Evolutionary conservation across 441 rosid genomes (phyloP).

Genomic region (Populus hybrid): DNA sequence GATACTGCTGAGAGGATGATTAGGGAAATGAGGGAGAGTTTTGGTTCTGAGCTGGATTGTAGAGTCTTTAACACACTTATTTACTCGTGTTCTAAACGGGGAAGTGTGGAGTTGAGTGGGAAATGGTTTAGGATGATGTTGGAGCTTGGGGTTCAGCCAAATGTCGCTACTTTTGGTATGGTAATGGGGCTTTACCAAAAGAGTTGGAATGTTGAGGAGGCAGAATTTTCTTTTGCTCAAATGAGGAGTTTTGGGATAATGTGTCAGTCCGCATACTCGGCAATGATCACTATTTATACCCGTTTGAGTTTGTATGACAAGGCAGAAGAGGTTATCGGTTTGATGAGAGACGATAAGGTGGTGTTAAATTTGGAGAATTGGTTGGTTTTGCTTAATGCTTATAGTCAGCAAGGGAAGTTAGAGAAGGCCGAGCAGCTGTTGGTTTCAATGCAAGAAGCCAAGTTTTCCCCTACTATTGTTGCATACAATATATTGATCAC

Average conservation of each 20-base stretch:
- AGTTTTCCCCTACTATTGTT: conserved; percentile 49
- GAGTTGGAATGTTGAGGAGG: conserved; percentile 68
- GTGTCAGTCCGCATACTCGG: conserved; percentile 83
- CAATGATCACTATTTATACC: conserved; percentile 83
- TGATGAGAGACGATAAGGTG: conserved; percentile 55
- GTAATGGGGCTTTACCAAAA: conserved; percentile 77
- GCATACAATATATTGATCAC: conserved; percentile 69
- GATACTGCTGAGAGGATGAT: conserved; percentile 52
- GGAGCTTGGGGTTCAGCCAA: conserved; percentile 60
- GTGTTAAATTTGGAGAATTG: conserved; percentile 64
- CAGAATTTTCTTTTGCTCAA: conserved; percentile 58
- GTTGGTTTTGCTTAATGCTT: conserved; percentile 80
- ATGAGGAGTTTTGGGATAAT: conserved; percentile 64
- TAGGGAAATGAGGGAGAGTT: conserved; percentile 32
- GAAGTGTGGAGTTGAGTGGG: conserved; percentile 44
- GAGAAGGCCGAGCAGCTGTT: conserved; percentile 63
- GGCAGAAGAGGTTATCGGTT: conserved; percentile 65
- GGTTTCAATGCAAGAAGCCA: conserved; percentile 48
- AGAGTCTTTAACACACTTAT: conserved; percentile 75
- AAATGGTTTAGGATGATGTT: conserved; percentile 85
- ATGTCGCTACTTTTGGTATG: conserved; percentile 83
- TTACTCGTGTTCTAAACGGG: conserved; percentile 55
- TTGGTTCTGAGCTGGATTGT: conserved; percentile 38
- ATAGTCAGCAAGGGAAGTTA: conserved; percentile 63
- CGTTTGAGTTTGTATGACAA: conserved; percentile 66